Conservation (phyloP, 2,329 filamentous ascomycete species). For the Penicillium sp. region DNA sequence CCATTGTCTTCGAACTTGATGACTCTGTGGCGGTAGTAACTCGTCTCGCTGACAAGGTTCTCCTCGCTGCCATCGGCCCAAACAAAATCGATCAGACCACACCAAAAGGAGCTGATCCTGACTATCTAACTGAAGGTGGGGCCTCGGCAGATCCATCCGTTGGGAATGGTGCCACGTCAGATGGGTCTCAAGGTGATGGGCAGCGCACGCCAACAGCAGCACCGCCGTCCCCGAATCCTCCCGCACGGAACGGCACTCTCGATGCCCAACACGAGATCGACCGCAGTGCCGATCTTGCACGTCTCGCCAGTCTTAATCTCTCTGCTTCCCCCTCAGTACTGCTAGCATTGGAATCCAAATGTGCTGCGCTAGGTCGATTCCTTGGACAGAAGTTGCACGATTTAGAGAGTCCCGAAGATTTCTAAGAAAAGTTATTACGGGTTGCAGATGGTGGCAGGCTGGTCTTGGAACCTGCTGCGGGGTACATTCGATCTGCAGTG, state of each 20-base stretch:
- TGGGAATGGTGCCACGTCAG: constrained; percentile 9
- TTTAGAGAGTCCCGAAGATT: constrained; percentile 44
- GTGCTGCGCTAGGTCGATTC: constrained; percentile 42
- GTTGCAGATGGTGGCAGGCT: not conserved
- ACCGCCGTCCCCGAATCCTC: constrained; percentile 10
- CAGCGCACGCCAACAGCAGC: constrained; percentile 10
- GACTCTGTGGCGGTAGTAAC: constrained; percentile 44
- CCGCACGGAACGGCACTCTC: constrained; percentile 26
- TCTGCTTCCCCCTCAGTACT: constrained; percentile 40
- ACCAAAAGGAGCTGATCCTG: constrained; percentile 9
- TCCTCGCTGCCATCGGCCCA: constrained; percentile 43
- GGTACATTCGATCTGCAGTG: constrained; percentile 1
- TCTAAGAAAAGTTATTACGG: constrained; percentile 19
- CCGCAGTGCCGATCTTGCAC: constrained; percentile 39
- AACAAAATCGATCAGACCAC: constrained; percentile 26
- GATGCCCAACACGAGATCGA: constrained; percentile 42
- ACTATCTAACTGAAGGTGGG: constrained; percentile 6
- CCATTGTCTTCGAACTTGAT: constrained; percentile 45
- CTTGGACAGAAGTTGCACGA: constrained; percentile 41
- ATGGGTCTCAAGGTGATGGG: constrained; percentile 13
- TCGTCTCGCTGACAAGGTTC: constrained; percentile 43
- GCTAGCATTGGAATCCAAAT: constrained; percentile 44
- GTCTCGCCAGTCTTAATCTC: constrained; percentile 41
- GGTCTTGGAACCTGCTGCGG: not conserved
- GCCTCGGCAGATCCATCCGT: not conserved